phyloP scores from a whole-genome alignment of 1,139 yeast species.

The Saccharomyces hybrid region DNA sequence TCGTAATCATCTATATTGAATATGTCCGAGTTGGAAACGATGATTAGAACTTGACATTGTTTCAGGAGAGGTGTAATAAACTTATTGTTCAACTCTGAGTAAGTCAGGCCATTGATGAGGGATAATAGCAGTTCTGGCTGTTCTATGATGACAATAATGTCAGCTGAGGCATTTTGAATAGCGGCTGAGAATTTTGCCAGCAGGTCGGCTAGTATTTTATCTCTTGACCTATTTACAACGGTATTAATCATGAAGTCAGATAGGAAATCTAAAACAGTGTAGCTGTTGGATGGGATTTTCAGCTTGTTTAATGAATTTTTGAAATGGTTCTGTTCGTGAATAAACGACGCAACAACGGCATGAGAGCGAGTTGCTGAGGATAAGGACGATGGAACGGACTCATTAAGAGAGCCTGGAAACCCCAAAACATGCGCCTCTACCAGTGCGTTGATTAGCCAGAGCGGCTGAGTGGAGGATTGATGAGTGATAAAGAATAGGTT shows the following conservation, averaged over 20 bases:
- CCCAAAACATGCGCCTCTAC: slow-evolving; percentile 32
- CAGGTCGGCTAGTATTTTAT: slow-evolving; percentile 13
- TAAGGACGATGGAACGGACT: slow-evolving; percentile 3
- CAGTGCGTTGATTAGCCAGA: slow-evolving; percentile 50
- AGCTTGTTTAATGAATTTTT: slow-evolving; percentile 16
- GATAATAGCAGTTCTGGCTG: slow-evolving; percentile 30
- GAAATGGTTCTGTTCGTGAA: slow-evolving; percentile 22
- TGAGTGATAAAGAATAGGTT: slow-evolving; percentile 25
- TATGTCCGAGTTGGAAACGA: slow-evolving; percentile 20
- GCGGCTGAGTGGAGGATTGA: slow-evolving; percentile 48
- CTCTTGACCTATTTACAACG: slow-evolving; percentile 26
- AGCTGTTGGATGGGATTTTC: slow-evolving; percentile 17
- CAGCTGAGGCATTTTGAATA: neutral
- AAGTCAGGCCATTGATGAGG: slow-evolving; percentile 21
- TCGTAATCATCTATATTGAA: slow-evolving; percentile 12
- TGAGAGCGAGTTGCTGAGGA: neutral
- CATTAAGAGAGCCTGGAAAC: slow-evolving; percentile 21
- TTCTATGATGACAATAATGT: slow-evolving; percentile 22
- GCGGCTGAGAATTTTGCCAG: slow-evolving; percentile 15
- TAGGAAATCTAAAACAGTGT: slow-evolving; percentile 19
- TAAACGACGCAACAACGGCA: slow-evolving; percentile 25
- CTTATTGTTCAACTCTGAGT: slow-evolving; percentile 22
- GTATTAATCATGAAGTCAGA: slow-evolving; percentile 22
- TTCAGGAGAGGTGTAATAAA: slow-evolving; percentile 25
- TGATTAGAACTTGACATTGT: slow-evolving; percentile 21